Conservation (phyloP, 139 green algal species). For the Micractinium sp. region DNA sequence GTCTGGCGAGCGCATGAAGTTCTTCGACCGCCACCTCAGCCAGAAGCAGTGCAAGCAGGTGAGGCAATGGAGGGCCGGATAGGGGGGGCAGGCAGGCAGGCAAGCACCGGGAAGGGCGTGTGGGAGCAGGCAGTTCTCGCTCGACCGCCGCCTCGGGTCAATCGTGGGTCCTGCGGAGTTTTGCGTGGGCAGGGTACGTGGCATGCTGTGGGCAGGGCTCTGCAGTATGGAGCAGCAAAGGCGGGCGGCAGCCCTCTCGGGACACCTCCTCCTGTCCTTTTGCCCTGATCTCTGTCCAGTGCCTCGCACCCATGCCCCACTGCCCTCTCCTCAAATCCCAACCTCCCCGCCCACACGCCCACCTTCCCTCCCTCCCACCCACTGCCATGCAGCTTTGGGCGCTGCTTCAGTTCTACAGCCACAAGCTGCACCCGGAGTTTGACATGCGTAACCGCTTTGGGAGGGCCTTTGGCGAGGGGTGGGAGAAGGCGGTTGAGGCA, state of each 20-base stretch:
- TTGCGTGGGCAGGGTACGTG: no score
- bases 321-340: background rate
- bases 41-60: constrained; percentile 23
- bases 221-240: no score
- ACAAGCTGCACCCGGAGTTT: background rate
- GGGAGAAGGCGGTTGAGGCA: background rate
- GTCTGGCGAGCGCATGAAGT: constrained; percentile 21
- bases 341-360: background rate
- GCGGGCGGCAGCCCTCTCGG: background rate
- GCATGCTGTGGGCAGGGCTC: no score
- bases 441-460: constrained; percentile 18
- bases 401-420: background rate
- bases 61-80: no score
- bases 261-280: background rate
- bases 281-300: no score
- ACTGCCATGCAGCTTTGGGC: background rate
- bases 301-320: background rate
- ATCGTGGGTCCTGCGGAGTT: no score
- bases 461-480: background rate
- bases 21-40: constrained; percentile 17
- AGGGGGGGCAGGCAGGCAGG: no score
- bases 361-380: no score
- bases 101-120: no score
- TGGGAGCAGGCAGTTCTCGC: no score
- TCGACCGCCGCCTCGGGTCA: no score